Percentiles rank a stretch among this genome's conserved stretches.
Evolutionary conservation across 179 eudicot genomes (phyloP).

Genomic region (Gypsophila paniculata): DNA sequence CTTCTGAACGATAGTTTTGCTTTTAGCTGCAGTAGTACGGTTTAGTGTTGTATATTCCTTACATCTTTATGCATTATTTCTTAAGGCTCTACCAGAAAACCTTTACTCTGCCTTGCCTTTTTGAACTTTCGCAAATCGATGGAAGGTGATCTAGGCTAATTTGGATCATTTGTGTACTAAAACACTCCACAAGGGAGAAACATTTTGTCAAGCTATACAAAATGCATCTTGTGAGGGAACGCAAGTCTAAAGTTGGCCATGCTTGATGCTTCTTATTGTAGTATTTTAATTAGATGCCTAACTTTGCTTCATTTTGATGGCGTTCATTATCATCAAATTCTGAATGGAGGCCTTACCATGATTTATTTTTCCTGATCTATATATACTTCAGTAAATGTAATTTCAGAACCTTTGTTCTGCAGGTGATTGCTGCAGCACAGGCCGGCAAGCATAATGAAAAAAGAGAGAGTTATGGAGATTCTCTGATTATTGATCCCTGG

Average conservation of each 20-base stretch:
- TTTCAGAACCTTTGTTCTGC: constrained; percentile 21
- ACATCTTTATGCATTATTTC: too few relatives aligned
- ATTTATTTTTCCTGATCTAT: background rate
- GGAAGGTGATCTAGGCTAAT: background rate
- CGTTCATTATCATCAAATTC: background rate
- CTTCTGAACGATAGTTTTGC: too few relatives aligned
- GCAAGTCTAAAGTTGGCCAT: constrained; percentile 4
- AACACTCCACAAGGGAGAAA: background rate
- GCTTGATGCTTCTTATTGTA: background rate
- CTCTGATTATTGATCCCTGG: constrained; percentile 84
- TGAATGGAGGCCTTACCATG: background rate
- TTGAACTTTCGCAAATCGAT: background rate
- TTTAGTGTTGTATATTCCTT: too few relatives aligned
- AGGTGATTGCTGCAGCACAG: constrained; percentile 98
- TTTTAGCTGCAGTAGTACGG: too few relatives aligned
- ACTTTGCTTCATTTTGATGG: constrained; percentile 2
- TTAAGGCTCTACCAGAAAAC: too few relatives aligned
- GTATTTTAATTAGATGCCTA: background rate
- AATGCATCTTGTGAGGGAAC: background rate
- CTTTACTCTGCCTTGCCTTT: background rate
- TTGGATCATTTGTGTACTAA: background rate
- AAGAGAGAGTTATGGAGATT: constrained; percentile 36
- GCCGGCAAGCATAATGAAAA: constrained; percentile 80
- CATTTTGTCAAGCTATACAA: background rate
- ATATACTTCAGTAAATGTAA: background rate